Conservation (phyloP, 1,284 basidiomycete genomes). For the Leccinum griseonigrum region DNA sequence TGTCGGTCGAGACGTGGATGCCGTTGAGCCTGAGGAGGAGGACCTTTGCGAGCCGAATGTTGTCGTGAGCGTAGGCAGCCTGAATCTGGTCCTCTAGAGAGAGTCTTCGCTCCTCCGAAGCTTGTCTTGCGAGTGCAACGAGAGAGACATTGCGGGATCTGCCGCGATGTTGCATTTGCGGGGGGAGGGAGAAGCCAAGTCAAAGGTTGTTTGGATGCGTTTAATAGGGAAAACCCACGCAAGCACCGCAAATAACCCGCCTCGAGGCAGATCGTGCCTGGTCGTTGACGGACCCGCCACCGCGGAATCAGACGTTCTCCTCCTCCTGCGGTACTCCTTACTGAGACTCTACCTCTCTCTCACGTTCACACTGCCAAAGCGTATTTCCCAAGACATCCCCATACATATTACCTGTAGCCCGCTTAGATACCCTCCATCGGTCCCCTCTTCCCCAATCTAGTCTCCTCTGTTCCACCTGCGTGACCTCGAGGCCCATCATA, state of each 20-base stretch:
- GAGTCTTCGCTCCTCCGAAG: slow-evolving; percentile 45
- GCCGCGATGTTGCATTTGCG: slow-evolving; percentile 38
- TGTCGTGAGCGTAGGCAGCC: slow-evolving; percentile 60
- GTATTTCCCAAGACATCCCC: not conserved
- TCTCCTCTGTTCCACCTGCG: slow-evolving; percentile 3
- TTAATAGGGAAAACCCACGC: not conserved
- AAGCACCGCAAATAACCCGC: not conserved
- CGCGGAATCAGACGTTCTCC: not conserved
- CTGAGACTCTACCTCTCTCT: slow-evolving; percentile 2
- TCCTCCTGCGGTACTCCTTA: not conserved
- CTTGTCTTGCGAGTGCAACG: slow-evolving; percentile 47
- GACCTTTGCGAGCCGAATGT: slow-evolving; percentile 63
- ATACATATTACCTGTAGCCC: not conserved
- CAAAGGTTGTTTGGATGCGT: not conserved
- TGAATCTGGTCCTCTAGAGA: slow-evolving; percentile 63
- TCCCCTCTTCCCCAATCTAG: slow-evolving; percentile 18
- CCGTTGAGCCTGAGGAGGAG: slow-evolving; percentile 60
- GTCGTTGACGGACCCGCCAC: not conserved
- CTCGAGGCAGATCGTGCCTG: not conserved
- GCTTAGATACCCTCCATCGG: not conserved
- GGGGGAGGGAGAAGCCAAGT: not conserved
- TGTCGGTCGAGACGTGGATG: slow-evolving; percentile 53
- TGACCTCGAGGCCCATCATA: slow-evolving; percentile 29
- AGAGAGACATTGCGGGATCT: slow-evolving; percentile 47
- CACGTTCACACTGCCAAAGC: not conserved